A percentile compares a stretch with the other conserved stretches of the same genome.
Evolutionary conservation across 345 rosid genomes (phyloP).

Genomic region (Eutrema heterophyllum): DNA sequence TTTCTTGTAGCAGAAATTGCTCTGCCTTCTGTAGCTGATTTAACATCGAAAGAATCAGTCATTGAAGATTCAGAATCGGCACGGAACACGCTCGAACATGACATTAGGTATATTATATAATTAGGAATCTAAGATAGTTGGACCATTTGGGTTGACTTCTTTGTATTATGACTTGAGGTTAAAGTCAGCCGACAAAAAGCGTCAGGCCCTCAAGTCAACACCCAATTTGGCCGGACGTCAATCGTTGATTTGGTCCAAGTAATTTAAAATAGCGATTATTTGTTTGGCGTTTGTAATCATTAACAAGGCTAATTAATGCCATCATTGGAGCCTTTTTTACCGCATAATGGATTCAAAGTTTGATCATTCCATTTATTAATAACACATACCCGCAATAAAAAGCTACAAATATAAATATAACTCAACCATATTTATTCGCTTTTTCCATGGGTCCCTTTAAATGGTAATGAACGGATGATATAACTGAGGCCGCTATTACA

Average conservation of each 20-base stretch:
- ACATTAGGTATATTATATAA: not conserved
- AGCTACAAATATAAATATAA: not conserved
- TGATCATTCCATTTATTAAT: not conserved
- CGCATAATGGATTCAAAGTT: not conserved
- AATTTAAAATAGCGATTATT: not conserved
- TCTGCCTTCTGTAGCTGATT: not conserved
- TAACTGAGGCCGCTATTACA: not conserved
- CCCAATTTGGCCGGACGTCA: not conserved
- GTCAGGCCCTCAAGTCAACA: conserved; percentile 1
- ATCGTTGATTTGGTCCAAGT: conserved; percentile 22
- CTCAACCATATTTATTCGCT: not conserved
- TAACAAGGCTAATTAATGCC: not conserved
- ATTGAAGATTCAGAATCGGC: not conserved
- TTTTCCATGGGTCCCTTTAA: not conserved
- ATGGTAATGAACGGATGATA: conserved; percentile 4
- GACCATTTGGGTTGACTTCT: not conserved
- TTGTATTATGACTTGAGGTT: conserved; percentile 4
- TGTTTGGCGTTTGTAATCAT: conserved; percentile 4
- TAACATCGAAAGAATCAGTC: not conserved
- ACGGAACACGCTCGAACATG: not conserved
- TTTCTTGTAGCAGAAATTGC: not conserved
- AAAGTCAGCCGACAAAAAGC: conserved; percentile 1
- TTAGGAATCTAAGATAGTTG: not conserved
- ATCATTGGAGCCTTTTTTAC: conserved; percentile 10
- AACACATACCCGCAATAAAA: not conserved